Percentiles rank a stretch among this genome's conserved stretches.
Conservation (phyloP, 192 early-diverging fungal species). For the Coemansia sp. region DNA sequence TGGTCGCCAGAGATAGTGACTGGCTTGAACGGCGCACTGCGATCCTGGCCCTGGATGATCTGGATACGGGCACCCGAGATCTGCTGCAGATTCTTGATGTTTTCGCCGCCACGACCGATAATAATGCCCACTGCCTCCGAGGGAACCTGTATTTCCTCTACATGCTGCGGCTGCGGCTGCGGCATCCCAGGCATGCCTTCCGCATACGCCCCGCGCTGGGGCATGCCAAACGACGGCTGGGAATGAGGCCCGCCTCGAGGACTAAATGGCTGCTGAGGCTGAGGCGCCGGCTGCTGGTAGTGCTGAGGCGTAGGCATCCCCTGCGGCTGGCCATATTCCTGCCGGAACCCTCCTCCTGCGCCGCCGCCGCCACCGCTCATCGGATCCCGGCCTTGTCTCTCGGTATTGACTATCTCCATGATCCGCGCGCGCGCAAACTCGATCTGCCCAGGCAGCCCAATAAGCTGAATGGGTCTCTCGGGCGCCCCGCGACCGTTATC, state of each 20-base stretch:
- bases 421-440: constrained; percentile 69
- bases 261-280: not conserved
- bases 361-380: not conserved
- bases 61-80: constrained; percentile 36
- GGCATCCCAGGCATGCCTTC: constrained; percentile 1
- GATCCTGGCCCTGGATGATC: constrained; percentile 43
- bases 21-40: constrained; percentile 25
- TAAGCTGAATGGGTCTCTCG: constrained; percentile 63
- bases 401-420: constrained; percentile 65
- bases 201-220: not conserved
- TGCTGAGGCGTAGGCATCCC: constrained; percentile 2
- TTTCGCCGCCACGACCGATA: constrained; percentile 50
- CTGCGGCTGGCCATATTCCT: constrained; percentile 8
- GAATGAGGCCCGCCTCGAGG: not conserved
- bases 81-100: constrained; percentile 49
- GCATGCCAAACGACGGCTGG: constrained; percentile 5
- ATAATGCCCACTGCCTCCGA: constrained; percentile 39
- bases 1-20: constrained; percentile 40
- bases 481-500: constrained; percentile 48
- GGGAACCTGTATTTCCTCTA: constrained; percentile 46
- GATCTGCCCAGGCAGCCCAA: constrained; percentile 66
- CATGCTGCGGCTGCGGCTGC: constrained; percentile 7
- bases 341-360: too few species aligned
- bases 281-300: not conserved
- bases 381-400: constrained; percentile 4